phyloP scores from a whole-genome alignment of 257 asterid genomes.

The Anisodus tanguticus region DNA sequence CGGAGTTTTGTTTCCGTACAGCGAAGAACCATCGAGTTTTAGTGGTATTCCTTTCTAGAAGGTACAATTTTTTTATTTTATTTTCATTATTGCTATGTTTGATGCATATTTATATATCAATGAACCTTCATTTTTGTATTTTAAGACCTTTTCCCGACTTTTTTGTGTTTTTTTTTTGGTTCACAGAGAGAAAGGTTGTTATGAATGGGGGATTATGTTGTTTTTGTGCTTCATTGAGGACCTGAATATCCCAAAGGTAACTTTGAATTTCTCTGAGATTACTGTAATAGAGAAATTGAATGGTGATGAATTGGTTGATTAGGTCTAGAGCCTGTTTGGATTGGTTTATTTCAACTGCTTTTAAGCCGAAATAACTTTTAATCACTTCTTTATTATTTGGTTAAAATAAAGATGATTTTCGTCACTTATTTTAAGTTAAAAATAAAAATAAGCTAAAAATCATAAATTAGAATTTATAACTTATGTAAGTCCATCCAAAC shows the following conservation, averaged over 20 bases:
- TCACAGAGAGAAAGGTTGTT: slow-evolving; percentile 32
- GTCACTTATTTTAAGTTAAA: too few relatives aligned
- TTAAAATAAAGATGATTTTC: too few relatives aligned
- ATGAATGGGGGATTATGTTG: slow-evolving; percentile 31
- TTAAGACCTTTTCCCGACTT: not conserved
- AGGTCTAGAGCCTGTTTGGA: not conserved
- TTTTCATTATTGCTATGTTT: not conserved
- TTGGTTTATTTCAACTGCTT: too few relatives aligned
- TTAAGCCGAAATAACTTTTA: too few relatives aligned
- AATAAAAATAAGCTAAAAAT: too few relatives aligned
- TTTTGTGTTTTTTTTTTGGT: slow-evolving; percentile 17
- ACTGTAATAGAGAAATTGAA: not conserved
- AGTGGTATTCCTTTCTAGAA: not conserved
- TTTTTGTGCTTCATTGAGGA: slow-evolving; percentile 30
- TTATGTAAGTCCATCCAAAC: too few relatives aligned
- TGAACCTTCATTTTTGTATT: not conserved
- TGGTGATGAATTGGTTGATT: slow-evolving; percentile 29
- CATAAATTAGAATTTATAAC: too few relatives aligned
- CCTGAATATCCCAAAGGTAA: slow-evolving; percentile 39
- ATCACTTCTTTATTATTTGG: too few relatives aligned
- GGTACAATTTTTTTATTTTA: not conserved
- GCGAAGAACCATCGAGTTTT: not conserved
- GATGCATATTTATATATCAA: not conserved
- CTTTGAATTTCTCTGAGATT: slow-evolving; percentile 32
- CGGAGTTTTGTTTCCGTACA: too few relatives aligned